Percentiles rank a stretch among this genome's conserved stretches.
phyloP scores from a whole-genome alignment of 106 monocot genomes.

The Hemerocallis citrina region DNA sequence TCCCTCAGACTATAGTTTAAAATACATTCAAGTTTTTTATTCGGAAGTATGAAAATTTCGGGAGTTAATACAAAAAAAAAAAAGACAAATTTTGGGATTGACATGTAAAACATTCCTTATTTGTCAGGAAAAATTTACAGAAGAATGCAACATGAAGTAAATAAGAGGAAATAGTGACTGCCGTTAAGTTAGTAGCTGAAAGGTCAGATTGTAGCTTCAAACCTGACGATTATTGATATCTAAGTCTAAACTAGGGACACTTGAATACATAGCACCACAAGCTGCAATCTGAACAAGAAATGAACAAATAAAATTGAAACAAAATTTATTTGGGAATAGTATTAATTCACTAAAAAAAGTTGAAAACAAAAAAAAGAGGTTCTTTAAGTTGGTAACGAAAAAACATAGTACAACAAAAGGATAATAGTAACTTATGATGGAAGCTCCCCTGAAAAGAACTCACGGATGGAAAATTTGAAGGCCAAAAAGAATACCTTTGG shows the following conservation, averaged over 20 bases:
- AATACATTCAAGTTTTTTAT: too few relatives aligned
- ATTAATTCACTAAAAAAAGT: too few relatives aligned
- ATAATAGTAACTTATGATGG: neutral
- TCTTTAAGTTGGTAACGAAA: neutral
- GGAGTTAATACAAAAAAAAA: too few relatives aligned
- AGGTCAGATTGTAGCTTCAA: neutral
- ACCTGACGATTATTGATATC: neutral
- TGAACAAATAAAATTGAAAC: neutral
- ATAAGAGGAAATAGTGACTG: too few relatives aligned
- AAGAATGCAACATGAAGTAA: too few relatives aligned
- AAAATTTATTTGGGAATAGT: neutral
- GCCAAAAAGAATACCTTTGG: slow-evolving; percentile 2
- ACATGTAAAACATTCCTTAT: too few relatives aligned
- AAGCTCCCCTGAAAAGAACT: too few relatives aligned
- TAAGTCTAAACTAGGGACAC: neutral
- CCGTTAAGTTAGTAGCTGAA: too few relatives aligned
- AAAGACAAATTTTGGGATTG: too few relatives aligned
- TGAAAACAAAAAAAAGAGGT: neutral
- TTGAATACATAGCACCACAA: slow-evolving; percentile 7
- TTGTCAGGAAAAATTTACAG: too few relatives aligned
- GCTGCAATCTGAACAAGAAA: slow-evolving; percentile 1
- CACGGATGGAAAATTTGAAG: neutral
- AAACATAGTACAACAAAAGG: neutral
- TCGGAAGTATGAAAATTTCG: too few relatives aligned
- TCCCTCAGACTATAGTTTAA: too few relatives aligned